Percentiles rank a stretch among this genome's conserved stretches.
These are phyloP conservation scores for Yarrowia alimentaria DNA, from an alignment of 805 yeast species.

Conservation along the genomic window DNA sequence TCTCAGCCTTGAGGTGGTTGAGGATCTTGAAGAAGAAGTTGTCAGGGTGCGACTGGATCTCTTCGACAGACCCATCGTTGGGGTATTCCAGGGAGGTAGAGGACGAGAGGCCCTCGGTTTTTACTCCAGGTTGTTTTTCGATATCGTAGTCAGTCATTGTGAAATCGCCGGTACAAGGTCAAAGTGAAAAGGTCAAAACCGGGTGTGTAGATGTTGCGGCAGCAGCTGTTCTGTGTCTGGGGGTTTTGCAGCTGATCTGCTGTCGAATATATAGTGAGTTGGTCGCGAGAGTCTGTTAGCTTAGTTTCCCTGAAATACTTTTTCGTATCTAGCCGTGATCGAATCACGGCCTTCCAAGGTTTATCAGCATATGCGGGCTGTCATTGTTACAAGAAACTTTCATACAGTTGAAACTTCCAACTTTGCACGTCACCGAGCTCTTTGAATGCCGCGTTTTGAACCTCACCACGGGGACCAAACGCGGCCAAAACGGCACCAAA, in stretches of 20 bases:
- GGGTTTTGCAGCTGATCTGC: conserved; percentile 3
- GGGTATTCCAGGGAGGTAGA: conserved; percentile 9
- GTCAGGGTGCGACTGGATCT: conserved; percentile 25
- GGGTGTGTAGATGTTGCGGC: conserved; percentile 14
- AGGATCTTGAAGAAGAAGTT: conserved; percentile 6
- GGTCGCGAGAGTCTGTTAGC: no score
- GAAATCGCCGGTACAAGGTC: conserved; percentile 26
- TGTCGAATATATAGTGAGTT: conserved; percentile 17
- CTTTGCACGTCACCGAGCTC: conserved; percentile 4
- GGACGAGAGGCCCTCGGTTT: conserved; percentile 19
- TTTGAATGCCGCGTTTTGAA: neutral
- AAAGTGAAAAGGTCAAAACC: conserved; percentile 27
- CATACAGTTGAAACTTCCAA: neutral
- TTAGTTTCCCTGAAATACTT: neutral
- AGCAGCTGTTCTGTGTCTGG: conserved; percentile 19
- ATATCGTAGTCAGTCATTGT: conserved; percentile 27
- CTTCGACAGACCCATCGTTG: conserved; percentile 8
- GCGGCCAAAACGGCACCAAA: neutral
- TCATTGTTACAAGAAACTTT: conserved; percentile 15
- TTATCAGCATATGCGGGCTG: conserved; percentile 9
- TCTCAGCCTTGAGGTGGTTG: conserved; percentile 44
- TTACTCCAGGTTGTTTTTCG: conserved; percentile 28
- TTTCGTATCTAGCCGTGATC: conserved; percentile 25
- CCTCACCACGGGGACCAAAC: neutral
- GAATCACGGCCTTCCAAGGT: conserved; percentile 3